Evolutionary conservation across 139 green algal species (phyloP), one percentile per base, ranked within the genome.

Genomic region (Dunaliella primolecta): DNA sequence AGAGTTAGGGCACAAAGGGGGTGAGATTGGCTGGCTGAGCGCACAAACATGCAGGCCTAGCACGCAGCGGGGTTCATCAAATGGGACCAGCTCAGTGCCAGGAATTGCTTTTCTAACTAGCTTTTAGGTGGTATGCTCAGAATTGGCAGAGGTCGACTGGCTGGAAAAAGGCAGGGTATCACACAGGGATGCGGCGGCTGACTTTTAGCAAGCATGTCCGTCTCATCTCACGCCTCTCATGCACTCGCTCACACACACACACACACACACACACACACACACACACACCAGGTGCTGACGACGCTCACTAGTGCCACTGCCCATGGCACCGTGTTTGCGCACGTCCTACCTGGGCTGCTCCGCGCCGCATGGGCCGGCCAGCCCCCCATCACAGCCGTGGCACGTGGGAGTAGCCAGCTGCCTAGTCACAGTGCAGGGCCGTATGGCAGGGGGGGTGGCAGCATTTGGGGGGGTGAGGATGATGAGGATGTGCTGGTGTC

Each of bases 251-350:
- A 64, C 46, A 64, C 46, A 64, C 46, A 64, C 46, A 64, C 46
- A 64, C 46, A 64, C 46, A 64, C 46, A 64, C 46, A 64, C 46
- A 64, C 46, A 64, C 46, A 64, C 46, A 64, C 46, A 64, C 46
- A 64, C 46, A 64, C 46, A 64, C 46, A 64, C 46, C 46, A 64
- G 46, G 46, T 64, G 46, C 46, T 64, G 46, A 64, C 46, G 7
- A 64, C 46, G 46, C 46, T 81, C 75, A 37, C 30, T 30, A 46
- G 21, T 27, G 75, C n/a, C 75, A n/a, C 34, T 3, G 21, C 31
- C 21, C 7, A 81, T 81, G 75, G 75, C 75, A 21, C 7, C 3
- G n/a, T 81, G 75, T 81, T 56, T 38, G 75, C 75, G 34, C 75
- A 81, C 30, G 31, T 37, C 3, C 34, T 32, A 32, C 75, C 32